These are phyloP conservation scores for Phytophthora agathidicida DNA, from an alignment of 352 stramenopile species.

Conservation along the genomic window DNA sequence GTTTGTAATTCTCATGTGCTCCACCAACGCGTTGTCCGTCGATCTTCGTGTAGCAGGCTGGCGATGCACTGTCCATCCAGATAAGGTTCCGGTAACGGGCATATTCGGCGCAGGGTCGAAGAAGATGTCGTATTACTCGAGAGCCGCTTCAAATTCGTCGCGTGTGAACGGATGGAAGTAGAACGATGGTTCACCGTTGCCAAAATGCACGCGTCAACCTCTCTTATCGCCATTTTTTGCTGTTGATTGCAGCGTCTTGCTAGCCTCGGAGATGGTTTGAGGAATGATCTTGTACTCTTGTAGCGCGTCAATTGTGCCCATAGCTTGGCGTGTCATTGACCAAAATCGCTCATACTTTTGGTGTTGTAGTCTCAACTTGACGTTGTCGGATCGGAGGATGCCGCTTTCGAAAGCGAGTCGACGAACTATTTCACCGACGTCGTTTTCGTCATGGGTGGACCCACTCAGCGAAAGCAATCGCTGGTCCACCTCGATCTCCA, in stretches of 20 bases:
- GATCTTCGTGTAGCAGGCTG: not conserved
- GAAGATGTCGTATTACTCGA: not conserved
- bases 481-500: not conserved
- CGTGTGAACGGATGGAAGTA: constrained; percentile 27
- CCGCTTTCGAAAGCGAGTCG: not conserved
- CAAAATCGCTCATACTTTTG: not conserved
- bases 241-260: not conserved
- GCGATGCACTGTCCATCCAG: not conserved
- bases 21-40: not conserved
- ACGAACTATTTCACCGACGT: not conserved
- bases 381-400: not conserved
- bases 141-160: constrained; percentile 9
- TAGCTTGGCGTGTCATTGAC: not conserved
- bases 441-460: not conserved
- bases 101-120: not conserved
- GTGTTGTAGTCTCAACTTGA: not conserved
- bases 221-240: not conserved
- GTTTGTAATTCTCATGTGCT: not conserved
- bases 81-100: not conserved
- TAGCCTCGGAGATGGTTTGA: not conserved
- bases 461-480: not conserved
- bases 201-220: constrained; percentile 13
- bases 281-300: not conserved
- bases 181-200: constrained; percentile 26
- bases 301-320: not conserved